These are phyloP conservation scores for Rhizophora apiculata DNA, from an alignment of 345 rosid species.

Conservation along the genomic window DNA sequence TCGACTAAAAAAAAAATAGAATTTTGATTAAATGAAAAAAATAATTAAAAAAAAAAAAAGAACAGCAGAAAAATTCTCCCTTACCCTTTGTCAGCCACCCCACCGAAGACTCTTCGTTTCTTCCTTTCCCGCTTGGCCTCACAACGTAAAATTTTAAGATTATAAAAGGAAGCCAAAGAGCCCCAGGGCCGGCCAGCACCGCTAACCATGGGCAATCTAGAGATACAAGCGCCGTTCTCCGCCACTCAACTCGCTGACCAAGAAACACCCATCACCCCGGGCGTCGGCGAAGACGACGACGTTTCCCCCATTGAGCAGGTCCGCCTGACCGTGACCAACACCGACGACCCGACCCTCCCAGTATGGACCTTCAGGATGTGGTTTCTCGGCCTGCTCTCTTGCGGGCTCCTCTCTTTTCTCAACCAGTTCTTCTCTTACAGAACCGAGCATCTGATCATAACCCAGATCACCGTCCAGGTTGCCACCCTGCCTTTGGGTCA, in stretches of 20 bases:
- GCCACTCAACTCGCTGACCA: constrained; percentile 14
- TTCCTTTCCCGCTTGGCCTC: too few relatives aligned
- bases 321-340: constrained; percentile 65
- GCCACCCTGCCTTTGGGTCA: constrained; percentile 76
- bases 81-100: too few relatives aligned
- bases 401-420: constrained; percentile 67
- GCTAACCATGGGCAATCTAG: constrained; percentile 29
- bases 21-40: too few relatives aligned
- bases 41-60: too few relatives aligned
- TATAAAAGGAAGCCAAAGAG: too few relatives aligned
- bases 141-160: too few relatives aligned
- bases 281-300: constrained; percentile 32
- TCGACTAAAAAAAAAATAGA: too few relatives aligned
- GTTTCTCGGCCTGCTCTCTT: constrained; percentile 66
- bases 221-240: constrained; percentile 22
- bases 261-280: constrained; percentile 13
- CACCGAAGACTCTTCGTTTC: too few relatives aligned
- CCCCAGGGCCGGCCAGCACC: not conserved
- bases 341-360: constrained; percentile 72
- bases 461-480: constrained; percentile 77
- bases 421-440: constrained; percentile 84
- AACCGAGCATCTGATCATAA: constrained; percentile 71
- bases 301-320: constrained; percentile 74
- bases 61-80: too few relatives aligned
- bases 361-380: constrained; percentile 94